Evolutionary conservation across 768 basidiomycete genomes (phyloP).

Genomic region (Serendipita sp.): DNA sequence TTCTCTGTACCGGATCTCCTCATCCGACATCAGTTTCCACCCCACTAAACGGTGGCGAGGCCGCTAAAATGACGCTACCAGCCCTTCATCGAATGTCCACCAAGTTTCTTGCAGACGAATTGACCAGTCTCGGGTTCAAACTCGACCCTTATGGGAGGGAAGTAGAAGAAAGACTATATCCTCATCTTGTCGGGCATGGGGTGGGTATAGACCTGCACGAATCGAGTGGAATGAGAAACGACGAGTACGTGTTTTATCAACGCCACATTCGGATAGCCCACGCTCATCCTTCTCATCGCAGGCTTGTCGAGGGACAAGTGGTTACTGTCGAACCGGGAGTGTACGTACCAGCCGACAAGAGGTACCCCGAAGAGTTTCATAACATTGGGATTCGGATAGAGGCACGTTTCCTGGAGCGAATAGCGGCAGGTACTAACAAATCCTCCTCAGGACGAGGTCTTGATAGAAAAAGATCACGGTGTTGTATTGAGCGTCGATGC

Average conservation of each 20-base stretch:
- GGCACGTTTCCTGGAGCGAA: slow-evolving; percentile 22
- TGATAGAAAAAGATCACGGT: slow-evolving; percentile 45
- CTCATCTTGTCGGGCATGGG: slow-evolving; percentile 83
- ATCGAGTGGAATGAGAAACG: slow-evolving; percentile 25
- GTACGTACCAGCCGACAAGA: slow-evolving; percentile 65
- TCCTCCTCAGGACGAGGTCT: slow-evolving; percentile 43
- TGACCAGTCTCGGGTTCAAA: slow-evolving; percentile 62
- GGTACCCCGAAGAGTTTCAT: slow-evolving; percentile 79
- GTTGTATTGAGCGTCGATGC: slow-evolving; percentile 51
- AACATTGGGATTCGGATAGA: slow-evolving; percentile 87
- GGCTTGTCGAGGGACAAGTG: slow-evolving; percentile 72
- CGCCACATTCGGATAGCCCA: slow-evolving; percentile 21
- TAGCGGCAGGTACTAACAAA: background rate
- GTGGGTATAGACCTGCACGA: slow-evolving; percentile 94
- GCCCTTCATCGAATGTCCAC: slow-evolving; percentile 65
- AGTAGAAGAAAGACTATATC: slow-evolving; percentile 62
- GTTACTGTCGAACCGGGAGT: slow-evolving; percentile 85
- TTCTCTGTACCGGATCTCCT: slow-evolving; percentile 32
- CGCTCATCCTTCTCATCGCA: slow-evolving; percentile 15
- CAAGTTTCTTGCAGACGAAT: slow-evolving; percentile 46
- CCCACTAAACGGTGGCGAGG: slow-evolving; percentile 14
- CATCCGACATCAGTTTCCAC: background rate
- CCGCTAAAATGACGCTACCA: slow-evolving; percentile 40
- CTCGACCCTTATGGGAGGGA: slow-evolving; percentile 34
- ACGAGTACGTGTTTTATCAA: slow-evolving; percentile 19